These are phyloP conservation scores for Calonectria crousiana DNA, from an alignment of 2,329 filamentous ascomycete species.

Conservation along the genomic window DNA sequence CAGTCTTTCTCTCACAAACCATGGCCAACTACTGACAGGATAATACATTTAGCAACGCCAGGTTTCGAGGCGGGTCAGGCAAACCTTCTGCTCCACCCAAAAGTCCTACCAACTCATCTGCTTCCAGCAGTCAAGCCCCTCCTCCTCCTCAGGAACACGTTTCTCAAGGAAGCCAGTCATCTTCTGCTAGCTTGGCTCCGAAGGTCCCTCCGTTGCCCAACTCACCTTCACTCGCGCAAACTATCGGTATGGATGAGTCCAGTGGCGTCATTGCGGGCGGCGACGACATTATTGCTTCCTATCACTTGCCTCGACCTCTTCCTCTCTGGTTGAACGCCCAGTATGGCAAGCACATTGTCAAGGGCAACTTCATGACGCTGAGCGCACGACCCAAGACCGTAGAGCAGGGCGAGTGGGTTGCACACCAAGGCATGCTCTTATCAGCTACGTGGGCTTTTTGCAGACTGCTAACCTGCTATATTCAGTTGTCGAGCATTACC, in stretches of 20 bases:
- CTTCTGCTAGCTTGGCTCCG: constrained; percentile 65
- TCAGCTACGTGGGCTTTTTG: neutral
- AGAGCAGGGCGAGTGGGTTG: constrained; percentile 95
- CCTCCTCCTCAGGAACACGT: constrained; percentile 62
- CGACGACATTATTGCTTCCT: constrained; percentile 69
- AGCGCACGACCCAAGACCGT: constrained; percentile 94
- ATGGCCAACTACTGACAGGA: constrained; percentile 42
- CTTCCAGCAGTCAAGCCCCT: constrained; percentile 60
- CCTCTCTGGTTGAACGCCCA: constrained; percentile 79
- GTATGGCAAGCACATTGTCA: constrained; percentile 89
- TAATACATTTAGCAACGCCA: constrained; percentile 61
- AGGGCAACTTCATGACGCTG: constrained; percentile 98
- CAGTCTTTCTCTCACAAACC: constrained; percentile 17
- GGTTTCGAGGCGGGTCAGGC: constrained; percentile 67
- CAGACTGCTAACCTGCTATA: constrained; percentile 3
- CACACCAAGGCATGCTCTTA: constrained; percentile 81
- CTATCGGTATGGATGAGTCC: constrained; percentile 76
- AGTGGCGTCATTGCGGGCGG: constrained; percentile 59
- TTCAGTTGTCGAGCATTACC: constrained; percentile 91
- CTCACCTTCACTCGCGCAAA: constrained; percentile 74
- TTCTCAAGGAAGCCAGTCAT: constrained; percentile 64
- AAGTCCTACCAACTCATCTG: constrained; percentile 61
- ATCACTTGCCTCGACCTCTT: constrained; percentile 74
- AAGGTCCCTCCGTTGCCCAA: constrained; percentile 72
- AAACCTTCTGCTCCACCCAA: constrained; percentile 65